Conservation (phyloP, 148 eudicot genomes). For the Talinum fruticosum region DNA sequence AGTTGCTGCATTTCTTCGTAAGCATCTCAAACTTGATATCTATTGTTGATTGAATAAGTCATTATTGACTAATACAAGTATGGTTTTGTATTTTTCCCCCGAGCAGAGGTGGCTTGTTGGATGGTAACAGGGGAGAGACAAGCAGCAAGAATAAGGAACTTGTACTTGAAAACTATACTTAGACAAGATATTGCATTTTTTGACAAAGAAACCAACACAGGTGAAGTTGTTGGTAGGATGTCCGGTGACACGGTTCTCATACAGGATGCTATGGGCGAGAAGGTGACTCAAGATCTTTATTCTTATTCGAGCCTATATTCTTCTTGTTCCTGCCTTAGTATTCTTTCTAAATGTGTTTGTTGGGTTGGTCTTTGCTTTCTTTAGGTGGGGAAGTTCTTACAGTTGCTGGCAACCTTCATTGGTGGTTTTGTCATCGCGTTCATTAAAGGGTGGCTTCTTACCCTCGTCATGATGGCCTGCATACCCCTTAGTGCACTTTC, state of each 20-base stretch:
- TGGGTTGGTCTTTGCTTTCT: background rate
- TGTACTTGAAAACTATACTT: slow-evolving; percentile 37
- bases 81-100: background rate
- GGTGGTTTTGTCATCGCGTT: slow-evolving; percentile 51
- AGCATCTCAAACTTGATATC: slow-evolving; percentile 13
- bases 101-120: slow-evolving; percentile 45
- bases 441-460: slow-evolving; percentile 47
- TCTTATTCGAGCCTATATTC: background rate
- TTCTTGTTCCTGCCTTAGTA: background rate
- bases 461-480: slow-evolving; percentile 45
- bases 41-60: background rate
- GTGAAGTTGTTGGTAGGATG: slow-evolving; percentile 39
- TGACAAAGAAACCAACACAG: slow-evolving; percentile 36
- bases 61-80: background rate
- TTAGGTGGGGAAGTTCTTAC: slow-evolving; percentile 50
- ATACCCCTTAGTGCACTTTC: slow-evolving; percentile 39
- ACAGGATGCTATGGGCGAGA: slow-evolving; percentile 48
- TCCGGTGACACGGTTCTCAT: slow-evolving; percentile 41
- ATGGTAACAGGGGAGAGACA: slow-evolving; percentile 47
- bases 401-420: slow-evolving; percentile 38
- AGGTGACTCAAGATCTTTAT: slow-evolving; percentile 22
- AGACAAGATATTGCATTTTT: slow-evolving; percentile 41
- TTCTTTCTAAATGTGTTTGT: background rate
- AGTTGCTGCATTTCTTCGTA: slow-evolving; percentile 42
- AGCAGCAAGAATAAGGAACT: slow-evolving; percentile 36